phyloP scores from a whole-genome alignment of 2,329 filamentous ascomycete genomes.

The Hymenoscyphus repandus region DNA sequence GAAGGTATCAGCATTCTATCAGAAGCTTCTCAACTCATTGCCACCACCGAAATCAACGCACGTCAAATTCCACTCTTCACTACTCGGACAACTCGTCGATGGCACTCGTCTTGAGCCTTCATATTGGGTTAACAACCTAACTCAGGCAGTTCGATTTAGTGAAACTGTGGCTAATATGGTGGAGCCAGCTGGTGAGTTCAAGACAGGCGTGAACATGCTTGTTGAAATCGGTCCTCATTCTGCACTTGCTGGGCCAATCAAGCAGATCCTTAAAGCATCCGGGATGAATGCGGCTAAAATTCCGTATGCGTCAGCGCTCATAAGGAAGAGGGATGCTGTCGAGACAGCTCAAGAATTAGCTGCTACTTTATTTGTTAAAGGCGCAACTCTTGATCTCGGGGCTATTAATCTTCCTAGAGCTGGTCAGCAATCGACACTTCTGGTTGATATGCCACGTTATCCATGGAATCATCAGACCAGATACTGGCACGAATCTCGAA shows the following conservation, averaged over 20 bases:
- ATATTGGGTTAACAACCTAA: slow-evolving; percentile 44
- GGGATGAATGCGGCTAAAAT: neutral
- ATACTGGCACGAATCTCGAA: slow-evolving; percentile 45
- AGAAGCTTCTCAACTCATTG: slow-evolving; percentile 4
- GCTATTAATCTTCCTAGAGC: slow-evolving; percentile 42
- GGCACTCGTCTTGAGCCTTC: slow-evolving; percentile 27
- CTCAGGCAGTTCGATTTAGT: slow-evolving; percentile 39
- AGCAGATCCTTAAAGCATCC: slow-evolving; percentile 35
- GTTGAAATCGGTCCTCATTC: slow-evolving; percentile 34
- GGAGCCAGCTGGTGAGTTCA: slow-evolving; percentile 11
- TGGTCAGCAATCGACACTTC: slow-evolving; percentile 25
- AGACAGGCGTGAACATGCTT: slow-evolving; percentile 21
- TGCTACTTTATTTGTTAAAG: slow-evolving; percentile 40
- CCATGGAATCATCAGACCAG: slow-evolving; percentile 48
- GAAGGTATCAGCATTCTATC: slow-evolving; percentile 16
- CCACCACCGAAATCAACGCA: slow-evolving; percentile 6
- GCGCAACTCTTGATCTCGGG: slow-evolving; percentile 40
- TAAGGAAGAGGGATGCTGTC: slow-evolving; percentile 3
- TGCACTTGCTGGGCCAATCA: slow-evolving; percentile 31
- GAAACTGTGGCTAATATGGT: slow-evolving; percentile 33
- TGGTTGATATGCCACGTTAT: slow-evolving; percentile 42
- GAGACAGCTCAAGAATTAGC: slow-evolving; percentile 38
- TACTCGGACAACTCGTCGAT: slow-evolving; percentile 18
- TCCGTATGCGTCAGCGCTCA: neutral
- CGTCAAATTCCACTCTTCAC: slow-evolving; percentile 20